Evolutionary conservation across 1,284 basidiomycete genomes (phyloP).

Genomic region (Singerocomus rubriflavus): DNA sequence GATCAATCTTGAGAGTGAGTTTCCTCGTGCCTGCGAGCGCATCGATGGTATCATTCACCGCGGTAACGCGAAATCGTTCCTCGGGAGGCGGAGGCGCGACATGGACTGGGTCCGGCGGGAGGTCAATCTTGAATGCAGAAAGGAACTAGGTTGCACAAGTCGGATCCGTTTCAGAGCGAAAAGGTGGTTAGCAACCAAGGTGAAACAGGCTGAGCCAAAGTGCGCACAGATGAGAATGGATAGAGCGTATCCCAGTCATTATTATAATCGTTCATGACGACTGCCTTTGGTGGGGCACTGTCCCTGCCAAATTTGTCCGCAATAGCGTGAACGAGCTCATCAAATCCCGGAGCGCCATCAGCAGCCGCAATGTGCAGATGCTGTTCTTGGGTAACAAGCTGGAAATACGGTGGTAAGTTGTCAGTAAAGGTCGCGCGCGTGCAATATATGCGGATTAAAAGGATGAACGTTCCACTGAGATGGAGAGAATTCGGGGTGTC

Average conservation of each 20-base stretch:
- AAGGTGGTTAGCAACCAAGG: slow-evolving; percentile 4
- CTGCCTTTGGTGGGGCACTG: slow-evolving; percentile 40
- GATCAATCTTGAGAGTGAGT: slow-evolving; percentile 70
- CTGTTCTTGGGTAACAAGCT: slow-evolving; percentile 74
- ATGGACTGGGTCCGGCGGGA: slow-evolving; percentile 52
- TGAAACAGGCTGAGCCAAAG: slow-evolving; percentile 4
- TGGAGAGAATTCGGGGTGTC: not conserved
- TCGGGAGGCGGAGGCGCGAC: slow-evolving; percentile 47
- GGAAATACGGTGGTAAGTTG: not conserved
- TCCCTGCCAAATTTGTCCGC: slow-evolving; percentile 55
- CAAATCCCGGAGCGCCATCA: slow-evolving; percentile 80
- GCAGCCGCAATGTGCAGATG: slow-evolving; percentile 82
- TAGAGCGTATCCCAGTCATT: slow-evolving; percentile 87
- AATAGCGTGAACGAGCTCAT: slow-evolving; percentile 59
- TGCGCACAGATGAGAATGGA: slow-evolving; percentile 72
- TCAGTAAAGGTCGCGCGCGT: not conserved
- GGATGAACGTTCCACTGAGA: not conserved
- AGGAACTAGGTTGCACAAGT: slow-evolving; percentile 53
- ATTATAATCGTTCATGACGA: slow-evolving; percentile 66
- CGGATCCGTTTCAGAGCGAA: not conserved
- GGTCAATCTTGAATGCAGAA: slow-evolving; percentile 70
- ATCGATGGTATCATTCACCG: slow-evolving; percentile 61
- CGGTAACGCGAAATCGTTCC: slow-evolving; percentile 55
- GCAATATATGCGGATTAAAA: not conserved
- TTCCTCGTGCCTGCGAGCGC: slow-evolving; percentile 61